These are phyloP conservation scores for Venturia asperata DNA, from an alignment of 2,329 filamentous ascomycete species.

Conservation along the genomic window DNA sequence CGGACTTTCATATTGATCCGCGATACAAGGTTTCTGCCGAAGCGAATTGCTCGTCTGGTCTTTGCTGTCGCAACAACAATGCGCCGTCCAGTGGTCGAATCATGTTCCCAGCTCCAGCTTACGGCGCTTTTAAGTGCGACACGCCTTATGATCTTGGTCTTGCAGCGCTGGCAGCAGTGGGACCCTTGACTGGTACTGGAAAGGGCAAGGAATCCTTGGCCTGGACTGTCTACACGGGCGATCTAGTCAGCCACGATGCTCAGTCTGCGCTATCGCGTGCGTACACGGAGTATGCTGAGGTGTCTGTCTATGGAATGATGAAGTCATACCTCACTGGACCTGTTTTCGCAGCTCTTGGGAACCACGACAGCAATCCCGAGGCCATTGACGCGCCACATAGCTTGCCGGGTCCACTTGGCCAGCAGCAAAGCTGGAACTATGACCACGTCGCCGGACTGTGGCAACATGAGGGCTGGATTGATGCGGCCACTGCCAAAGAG, in stretches of 20 bases:
- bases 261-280: constrained; percentile 45
- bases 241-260: constrained; percentile 50
- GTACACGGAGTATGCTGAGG: constrained; percentile 49
- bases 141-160: constrained; percentile 52
- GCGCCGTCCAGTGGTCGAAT: constrained; percentile 31
- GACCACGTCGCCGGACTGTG: constrained; percentile 49
- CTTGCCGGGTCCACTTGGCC: constrained; percentile 46
- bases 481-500: constrained; percentile 37
- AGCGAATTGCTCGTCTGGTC: constrained; percentile 44
- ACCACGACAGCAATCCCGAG: constrained; percentile 50
- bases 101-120: constrained; percentile 45
- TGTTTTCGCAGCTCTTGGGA: constrained; percentile 50
- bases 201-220: constrained; percentile 37
- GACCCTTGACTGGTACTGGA: constrained; percentile 49
- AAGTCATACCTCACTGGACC: constrained; percentile 50
- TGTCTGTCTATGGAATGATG: constrained; percentile 48
- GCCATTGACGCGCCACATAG: constrained; percentile 48
- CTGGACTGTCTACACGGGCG: constrained; percentile 52
- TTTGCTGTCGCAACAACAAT: constrained; percentile 46
- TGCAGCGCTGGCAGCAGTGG: constrained; percentile 50
- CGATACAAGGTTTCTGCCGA: constrained; percentile 48
- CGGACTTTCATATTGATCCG: constrained; percentile 50
- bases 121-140: constrained; percentile 51
- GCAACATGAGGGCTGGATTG: constrained; percentile 51
- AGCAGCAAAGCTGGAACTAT: constrained; percentile 54